phyloP scores from a whole-genome alignment of 2,329 filamentous ascomycete species.

The Madurella fahalii region DNA sequence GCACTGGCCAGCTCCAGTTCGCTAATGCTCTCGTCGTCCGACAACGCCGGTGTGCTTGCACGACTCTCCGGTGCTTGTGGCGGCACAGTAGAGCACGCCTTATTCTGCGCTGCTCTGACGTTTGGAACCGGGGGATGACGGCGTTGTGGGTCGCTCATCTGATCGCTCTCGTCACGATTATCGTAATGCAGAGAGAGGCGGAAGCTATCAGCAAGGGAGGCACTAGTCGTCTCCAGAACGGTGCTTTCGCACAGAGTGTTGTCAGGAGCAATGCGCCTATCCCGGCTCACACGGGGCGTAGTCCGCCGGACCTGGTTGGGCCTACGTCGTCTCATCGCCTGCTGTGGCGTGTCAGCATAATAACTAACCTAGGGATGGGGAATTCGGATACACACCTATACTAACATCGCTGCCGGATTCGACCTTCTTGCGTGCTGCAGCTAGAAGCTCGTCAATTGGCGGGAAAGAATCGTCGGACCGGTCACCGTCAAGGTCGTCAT shows the following conservation, averaged over 20 bases:
- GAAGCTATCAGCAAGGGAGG: not conserved
- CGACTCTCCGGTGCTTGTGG: constrained; percentile 2
- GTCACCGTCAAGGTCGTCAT: not conserved
- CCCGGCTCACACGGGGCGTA: no score
- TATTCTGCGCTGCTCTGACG: not conserved
- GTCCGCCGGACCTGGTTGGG: no score
- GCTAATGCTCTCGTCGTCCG: not conserved
- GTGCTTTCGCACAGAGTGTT: no score
- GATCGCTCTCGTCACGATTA: constrained; percentile 7
- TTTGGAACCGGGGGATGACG: not conserved
- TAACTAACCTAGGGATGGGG: not conserved
- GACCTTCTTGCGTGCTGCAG: not conserved
- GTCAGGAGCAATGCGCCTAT: no score
- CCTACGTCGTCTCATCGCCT: not conserved
- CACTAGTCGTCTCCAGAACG: no score
- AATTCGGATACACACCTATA: not conserved
- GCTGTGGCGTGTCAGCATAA: not conserved
- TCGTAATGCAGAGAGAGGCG: constrained; percentile 9
- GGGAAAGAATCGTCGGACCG: not conserved
- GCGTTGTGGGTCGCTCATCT: not conserved
- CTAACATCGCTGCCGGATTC: not conserved
- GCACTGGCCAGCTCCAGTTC: not conserved
- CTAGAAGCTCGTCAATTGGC: not conserved
- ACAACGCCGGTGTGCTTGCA: not conserved
- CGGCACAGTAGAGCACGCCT: not conserved